Percentiles rank a stretch among this genome's conserved stretches.
phyloP scores from a whole-genome alignment of 352 stramenopile species.

The Phytopythium cucurbitacearum region DNA sequence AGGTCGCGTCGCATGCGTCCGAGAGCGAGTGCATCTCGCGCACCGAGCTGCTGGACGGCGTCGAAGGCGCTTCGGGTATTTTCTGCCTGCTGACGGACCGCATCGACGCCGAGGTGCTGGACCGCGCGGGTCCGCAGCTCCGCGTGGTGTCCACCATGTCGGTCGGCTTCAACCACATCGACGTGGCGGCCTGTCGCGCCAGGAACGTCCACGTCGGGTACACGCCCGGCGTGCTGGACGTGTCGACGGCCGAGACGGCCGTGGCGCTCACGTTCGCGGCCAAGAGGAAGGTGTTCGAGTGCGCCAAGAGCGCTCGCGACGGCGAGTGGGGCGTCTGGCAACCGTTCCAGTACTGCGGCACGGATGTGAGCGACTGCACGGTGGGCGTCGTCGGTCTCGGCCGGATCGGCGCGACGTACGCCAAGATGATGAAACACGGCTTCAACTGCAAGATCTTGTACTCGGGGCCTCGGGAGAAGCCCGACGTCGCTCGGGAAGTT shows the following conservation, averaged over 20 bases:
- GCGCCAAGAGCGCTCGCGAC: constrained; percentile 62
- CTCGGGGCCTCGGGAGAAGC: constrained; percentile 63
- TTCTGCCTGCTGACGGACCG: constrained; percentile 71
- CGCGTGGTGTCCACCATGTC: constrained; percentile 85
- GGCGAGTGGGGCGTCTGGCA: constrained; percentile 79
- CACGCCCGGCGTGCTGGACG: constrained; percentile 81
- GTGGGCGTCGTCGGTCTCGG: constrained; percentile 84
- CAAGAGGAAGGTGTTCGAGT: constrained; percentile 60
- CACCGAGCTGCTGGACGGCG: constrained; percentile 38
- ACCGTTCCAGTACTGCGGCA: constrained; percentile 76
- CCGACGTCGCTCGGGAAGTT: constrained; percentile 24
- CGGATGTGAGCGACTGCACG: constrained; percentile 60
- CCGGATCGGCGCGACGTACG: constrained; percentile 83
- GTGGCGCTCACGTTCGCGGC: constrained; percentile 66
- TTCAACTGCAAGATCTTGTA: constrained; percentile 86
- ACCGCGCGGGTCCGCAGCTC: constrained; percentile 44
- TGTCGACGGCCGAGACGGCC: constrained; percentile 73
- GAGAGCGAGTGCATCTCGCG: constrained; percentile 32
- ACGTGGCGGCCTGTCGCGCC: constrained; percentile 67
- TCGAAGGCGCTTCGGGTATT: constrained; percentile 46
- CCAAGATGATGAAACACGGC: constrained; percentile 73
- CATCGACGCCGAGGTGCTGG: constrained; percentile 65
- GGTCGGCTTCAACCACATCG: constrained; percentile 90
- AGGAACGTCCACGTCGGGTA: constrained; percentile 74
- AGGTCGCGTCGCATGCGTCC: constrained; percentile 20